These are phyloP conservation scores for Chaetomium tenue DNA, from an alignment of 495 filamentous ascomycete species.

Conservation along the genomic window DNA sequence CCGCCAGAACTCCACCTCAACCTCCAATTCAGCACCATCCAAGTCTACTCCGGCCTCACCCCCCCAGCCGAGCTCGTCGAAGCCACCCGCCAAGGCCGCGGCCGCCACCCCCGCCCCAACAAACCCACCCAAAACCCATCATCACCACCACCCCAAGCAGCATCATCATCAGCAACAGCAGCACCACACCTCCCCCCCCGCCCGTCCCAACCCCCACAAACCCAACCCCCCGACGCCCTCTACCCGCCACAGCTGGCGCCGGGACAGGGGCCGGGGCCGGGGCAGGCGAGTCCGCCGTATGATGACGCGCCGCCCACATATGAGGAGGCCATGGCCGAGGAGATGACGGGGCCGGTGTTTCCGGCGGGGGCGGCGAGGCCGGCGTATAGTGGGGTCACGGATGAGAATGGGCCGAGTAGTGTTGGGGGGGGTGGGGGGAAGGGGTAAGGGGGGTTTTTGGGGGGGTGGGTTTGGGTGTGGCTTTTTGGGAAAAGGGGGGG, in stretches of 20 bases:
- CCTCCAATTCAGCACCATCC: slow-evolving; percentile 66
- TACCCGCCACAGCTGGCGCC: slow-evolving; percentile 50
- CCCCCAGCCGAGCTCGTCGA: slow-evolving; percentile 74
- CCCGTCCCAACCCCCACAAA: slow-evolving; percentile 19
- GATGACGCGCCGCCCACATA: slow-evolving; percentile 77
- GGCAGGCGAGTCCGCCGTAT: slow-evolving; percentile 44
- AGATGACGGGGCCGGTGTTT: slow-evolving; percentile 50
- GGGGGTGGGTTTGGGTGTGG: no score
- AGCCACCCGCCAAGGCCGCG: slow-evolving; percentile 48
- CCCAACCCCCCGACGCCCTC: slow-evolving; percentile 35
- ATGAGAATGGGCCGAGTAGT: slow-evolving; percentile 49
- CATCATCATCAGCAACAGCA: slow-evolving; percentile 20
- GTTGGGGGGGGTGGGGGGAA: background rate
- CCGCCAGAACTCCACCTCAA: slow-evolving; percentile 71
- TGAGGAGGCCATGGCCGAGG: slow-evolving; percentile 85
- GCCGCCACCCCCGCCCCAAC: slow-evolving; percentile 6
- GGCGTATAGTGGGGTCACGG: slow-evolving; percentile 50
- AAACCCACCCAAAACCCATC: slow-evolving; percentile 23
- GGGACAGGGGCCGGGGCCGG: slow-evolving; percentile 36
- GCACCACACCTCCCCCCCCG: slow-evolving; percentile 26
- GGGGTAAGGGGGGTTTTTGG: background rate
- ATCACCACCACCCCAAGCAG: slow-evolving; percentile 14
- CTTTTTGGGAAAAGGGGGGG: no score
- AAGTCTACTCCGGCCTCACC: slow-evolving; percentile 87
- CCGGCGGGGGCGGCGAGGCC: slow-evolving; percentile 38